Conservation (phyloP, 140 eudicot species). For the Anethum foeniculum region DNA sequence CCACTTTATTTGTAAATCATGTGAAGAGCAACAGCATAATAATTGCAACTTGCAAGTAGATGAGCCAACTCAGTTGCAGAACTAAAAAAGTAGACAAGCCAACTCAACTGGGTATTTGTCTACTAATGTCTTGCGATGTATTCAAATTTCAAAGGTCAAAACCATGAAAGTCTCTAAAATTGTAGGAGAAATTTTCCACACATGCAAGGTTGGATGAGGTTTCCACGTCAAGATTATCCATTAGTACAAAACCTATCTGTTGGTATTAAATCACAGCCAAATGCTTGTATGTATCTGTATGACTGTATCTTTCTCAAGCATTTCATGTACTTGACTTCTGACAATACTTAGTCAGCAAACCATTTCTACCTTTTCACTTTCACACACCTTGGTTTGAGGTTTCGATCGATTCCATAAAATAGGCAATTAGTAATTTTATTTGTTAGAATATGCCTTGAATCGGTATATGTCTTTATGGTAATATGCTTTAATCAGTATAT, state of each 20-base stretch:
- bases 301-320: background rate
- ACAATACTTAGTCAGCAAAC: background rate
- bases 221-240: constrained; percentile 11
- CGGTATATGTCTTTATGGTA: too few species aligned
- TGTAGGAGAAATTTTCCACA: background rate
- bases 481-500: too few species aligned
- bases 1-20: too few species aligned
- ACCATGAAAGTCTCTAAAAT: background rate
- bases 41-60: too few species aligned
- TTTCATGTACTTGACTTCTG: background rate
- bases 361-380: background rate
- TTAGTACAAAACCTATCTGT: constrained; percentile 6
- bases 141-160: background rate
- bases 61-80: too few species aligned
- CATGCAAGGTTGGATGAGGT: constrained; percentile 5
- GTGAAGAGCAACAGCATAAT: too few species aligned
- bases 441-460: too few species aligned
- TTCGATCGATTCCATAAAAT: background rate
- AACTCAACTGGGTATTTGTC: too few species aligned
- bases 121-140: too few species aligned
- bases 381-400: background rate
- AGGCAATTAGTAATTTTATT: background rate
- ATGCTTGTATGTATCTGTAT: background rate
- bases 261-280: constrained; percentile 11
- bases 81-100: too few species aligned